These are phyloP conservation scores for Coemansia sp. DNA, from an alignment of 192 early-diverging fungal species.

Conservation along the genomic window DNA sequence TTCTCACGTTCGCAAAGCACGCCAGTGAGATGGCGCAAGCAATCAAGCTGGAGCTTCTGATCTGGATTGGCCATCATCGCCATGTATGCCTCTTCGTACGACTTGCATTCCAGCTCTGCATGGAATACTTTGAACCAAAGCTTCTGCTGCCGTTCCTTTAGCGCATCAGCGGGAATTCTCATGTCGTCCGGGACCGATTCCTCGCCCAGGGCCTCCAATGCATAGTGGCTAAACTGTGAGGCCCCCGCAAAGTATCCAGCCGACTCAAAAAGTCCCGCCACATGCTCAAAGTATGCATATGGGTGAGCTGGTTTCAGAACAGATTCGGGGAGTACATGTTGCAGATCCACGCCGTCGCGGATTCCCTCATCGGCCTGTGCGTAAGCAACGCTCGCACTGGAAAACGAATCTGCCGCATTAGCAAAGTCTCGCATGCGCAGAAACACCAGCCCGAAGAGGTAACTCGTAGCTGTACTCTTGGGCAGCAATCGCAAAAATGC, in stretches of 20 bases:
- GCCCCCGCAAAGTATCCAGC: slow-evolving; percentile 5
- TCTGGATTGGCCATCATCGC: slow-evolving; percentile 53
- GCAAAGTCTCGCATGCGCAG: slow-evolving; percentile 39
- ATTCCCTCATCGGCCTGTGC: slow-evolving; percentile 20
- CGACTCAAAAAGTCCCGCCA: slow-evolving; percentile 44
- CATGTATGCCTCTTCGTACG: slow-evolving; percentile 48
- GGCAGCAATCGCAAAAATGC: slow-evolving; percentile 30
- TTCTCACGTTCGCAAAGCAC: slow-evolving; percentile 49
- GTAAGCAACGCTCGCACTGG: slow-evolving; percentile 32
- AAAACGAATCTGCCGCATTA: slow-evolving; percentile 30
- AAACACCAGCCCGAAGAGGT: slow-evolving; percentile 31
- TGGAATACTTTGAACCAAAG: slow-evolving; percentile 55
- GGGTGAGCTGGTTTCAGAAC: slow-evolving; percentile 24
- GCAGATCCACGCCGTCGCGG: slow-evolving; percentile 24
- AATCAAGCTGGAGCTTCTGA: slow-evolving; percentile 32
- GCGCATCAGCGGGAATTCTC: slow-evolving; percentile 2
- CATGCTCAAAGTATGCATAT: slow-evolving; percentile 37
- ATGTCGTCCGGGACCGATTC: slow-evolving; percentile 13
- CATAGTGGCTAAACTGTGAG: slow-evolving; percentile 30
- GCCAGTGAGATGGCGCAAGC: slow-evolving; percentile 48
- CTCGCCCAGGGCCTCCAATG: slow-evolving; percentile 26
- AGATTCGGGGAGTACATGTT: slow-evolving; percentile 22
- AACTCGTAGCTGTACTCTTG: slow-evolving; percentile 35
- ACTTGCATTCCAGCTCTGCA: slow-evolving; percentile 34
- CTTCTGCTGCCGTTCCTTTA: slow-evolving; percentile 14